Conservation (phyloP, 345 rosid species). For the Pistacia vera region DNA sequence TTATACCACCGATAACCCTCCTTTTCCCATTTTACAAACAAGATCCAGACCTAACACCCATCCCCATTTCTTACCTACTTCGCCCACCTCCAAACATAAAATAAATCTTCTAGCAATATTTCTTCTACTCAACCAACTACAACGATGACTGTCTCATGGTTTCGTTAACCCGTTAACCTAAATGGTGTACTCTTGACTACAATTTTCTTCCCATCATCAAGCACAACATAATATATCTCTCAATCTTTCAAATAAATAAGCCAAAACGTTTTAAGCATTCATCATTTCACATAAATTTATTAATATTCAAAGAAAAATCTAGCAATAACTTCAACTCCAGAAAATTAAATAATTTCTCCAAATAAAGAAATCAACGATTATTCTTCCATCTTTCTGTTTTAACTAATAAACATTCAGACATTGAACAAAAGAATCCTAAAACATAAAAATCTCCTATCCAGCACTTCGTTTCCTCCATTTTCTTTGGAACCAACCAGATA, state of each 20-base stretch:
- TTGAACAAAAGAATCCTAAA: not conserved
- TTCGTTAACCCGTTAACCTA: too few relatives aligned
- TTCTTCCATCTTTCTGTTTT: too few relatives aligned
- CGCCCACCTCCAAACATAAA: not conserved
- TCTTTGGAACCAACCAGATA: not conserved
- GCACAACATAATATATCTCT: too few relatives aligned
- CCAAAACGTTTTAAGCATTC: too few relatives aligned
- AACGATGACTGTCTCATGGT: too few relatives aligned
- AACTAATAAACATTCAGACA: too few relatives aligned
- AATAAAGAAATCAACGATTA: not conserved
- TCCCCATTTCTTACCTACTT: not conserved
- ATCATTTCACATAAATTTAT: too few relatives aligned
- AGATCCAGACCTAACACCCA: too few relatives aligned
- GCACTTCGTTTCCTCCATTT: not conserved
- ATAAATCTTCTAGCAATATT: not conserved
- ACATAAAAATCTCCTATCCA: not conserved
- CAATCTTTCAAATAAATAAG: too few relatives aligned
- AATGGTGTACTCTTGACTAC: too few relatives aligned
- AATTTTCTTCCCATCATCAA: too few relatives aligned
- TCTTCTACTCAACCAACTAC: not conserved
- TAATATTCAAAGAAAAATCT: too few relatives aligned
- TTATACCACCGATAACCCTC: not conserved
- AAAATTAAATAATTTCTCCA: not conserved
- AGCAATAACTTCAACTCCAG: not conserved
- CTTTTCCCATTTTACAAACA: not conserved